Conservation (phyloP, 176 grass and related monocot genomes). For the Areca catechu region DNA sequence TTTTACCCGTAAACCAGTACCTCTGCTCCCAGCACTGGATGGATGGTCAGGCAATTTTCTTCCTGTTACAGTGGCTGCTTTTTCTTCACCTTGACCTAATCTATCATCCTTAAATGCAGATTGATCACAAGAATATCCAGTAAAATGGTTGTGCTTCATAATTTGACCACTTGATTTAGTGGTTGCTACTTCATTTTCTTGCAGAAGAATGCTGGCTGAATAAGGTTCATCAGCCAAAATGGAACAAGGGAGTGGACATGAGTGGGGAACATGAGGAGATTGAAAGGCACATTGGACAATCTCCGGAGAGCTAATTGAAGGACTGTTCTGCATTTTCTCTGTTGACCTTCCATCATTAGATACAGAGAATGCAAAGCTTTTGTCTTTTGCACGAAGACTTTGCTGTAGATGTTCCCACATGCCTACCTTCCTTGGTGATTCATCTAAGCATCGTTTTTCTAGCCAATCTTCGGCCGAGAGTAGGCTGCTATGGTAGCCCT, state of each 20-base stretch:
- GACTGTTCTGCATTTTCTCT: conserved; percentile 26
- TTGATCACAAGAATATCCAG: too few species aligned
- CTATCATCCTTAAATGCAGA: conserved; percentile 1
- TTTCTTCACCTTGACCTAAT: conserved; percentile 15
- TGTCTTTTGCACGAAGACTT: conserved; percentile 17
- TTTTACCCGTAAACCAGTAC: conserved; percentile 26
- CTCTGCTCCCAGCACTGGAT: conserved; percentile 29
- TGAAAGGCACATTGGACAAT: conserved; percentile 27
- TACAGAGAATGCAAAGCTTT: conserved; percentile 15
- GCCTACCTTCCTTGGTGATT: conserved; percentile 15
- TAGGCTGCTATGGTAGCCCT: too few species aligned
- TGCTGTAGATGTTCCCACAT: conserved; percentile 20
- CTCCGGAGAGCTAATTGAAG: conserved; percentile 32
- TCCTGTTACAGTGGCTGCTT: conserved; percentile 28
- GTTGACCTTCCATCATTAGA: conserved; percentile 22
- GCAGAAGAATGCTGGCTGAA: conserved; percentile 2
- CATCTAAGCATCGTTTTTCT: conserved; percentile 17
- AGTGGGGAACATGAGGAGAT: conserved; percentile 47
- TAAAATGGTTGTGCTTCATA: conserved; percentile 13
- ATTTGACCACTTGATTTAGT: conserved; percentile 18
- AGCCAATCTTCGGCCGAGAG: background rate
- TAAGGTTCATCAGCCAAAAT: conserved; percentile 28
- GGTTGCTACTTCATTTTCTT: conserved; percentile 20
- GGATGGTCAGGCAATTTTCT: conserved; percentile 16
- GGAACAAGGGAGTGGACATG: conserved; percentile 59